Evolutionary conservation across 345 rosid species (phyloP), one percentile per base, ranked within the genome.

Genomic region (Microthlaspi erraticum): DNA sequence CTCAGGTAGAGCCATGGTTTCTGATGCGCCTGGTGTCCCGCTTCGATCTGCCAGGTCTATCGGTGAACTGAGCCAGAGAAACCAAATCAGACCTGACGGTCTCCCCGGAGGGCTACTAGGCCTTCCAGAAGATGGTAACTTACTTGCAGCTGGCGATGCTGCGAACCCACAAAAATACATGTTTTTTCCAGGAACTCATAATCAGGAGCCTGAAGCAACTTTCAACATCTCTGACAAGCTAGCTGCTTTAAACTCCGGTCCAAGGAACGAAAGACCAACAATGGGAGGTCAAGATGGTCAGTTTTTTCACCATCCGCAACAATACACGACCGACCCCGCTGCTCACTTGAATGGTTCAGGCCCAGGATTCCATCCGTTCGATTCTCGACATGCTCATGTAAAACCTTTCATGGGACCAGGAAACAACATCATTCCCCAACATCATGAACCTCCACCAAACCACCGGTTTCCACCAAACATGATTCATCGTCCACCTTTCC

Each of bases 401-500:
- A 82, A 82, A 82, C 74, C 91, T 72, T 83, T 83, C 75, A 68
- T 84, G 79, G 61, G 78, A 14, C 82, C 74, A 20, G 98, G 85
- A 73, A 80, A 81, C 71, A 80, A 81, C 71, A 75, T 38, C 52
- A 51, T 73, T 38, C 72, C 80, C 61, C 77, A 73, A 9, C 88
- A 77, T 79, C 91, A 74, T 10, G 93, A 87, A 66, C 57, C 77
- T 64, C 74, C 81, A 11, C 76, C 75, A 50, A 81, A 69, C 75
- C 87, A 84, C 71, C 94, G 76, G 56, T 85, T 84, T 72, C 82
- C 85, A 44, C 74, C 77, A 58, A 84, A 78, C 60, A 74, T 89
- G 83, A 80, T 78, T 59, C 91, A 66, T 6, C 92, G 68, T 8
- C 91, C 96, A 42, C 82, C 90, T 58, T 83, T 89, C 73, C 88